Evolutionary conservation across 305 asterid genomes (phyloP).

Genomic region (Fraxinus platypoda): DNA sequence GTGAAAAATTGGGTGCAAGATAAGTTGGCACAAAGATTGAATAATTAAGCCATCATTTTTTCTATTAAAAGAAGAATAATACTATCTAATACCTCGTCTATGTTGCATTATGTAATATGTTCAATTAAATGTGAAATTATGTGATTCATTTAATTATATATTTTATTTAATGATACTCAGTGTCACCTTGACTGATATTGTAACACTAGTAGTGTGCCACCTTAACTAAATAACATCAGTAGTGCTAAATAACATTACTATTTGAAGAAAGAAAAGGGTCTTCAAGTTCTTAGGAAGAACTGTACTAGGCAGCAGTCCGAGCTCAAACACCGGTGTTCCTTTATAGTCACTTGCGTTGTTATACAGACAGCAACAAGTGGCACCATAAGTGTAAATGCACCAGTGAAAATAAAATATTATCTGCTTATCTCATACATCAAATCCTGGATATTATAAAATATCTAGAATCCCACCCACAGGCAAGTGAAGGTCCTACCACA

Average conservation of each 20-base stretch:
- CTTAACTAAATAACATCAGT: too few species aligned
- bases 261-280: too few species aligned
- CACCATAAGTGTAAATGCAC: slow-evolving; percentile 3
- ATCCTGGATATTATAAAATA: slow-evolving; percentile 7
- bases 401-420: not conserved
- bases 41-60: not conserved
- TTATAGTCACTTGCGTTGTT: not conserved
- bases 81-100: too few species aligned
- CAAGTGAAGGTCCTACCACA: slow-evolving; percentile 29
- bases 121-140: too few species aligned
- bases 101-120: too few species aligned
- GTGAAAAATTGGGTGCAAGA: not conserved
- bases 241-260: too few species aligned
- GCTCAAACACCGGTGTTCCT: not conserved
- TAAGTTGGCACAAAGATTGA: not conserved
- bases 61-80: too few species aligned
- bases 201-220: too few species aligned
- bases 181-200: not conserved
- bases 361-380: not conserved
- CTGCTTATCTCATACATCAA: slow-evolving; percentile 9
- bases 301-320: not conserved
- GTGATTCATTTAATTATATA: not conserved
- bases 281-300: not conserved
- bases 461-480: not conserved
- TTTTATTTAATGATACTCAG: too few species aligned